Conservation (phyloP, 2,329 filamentous ascomycete genomes). For the Clarireedia monteithiana region DNA sequence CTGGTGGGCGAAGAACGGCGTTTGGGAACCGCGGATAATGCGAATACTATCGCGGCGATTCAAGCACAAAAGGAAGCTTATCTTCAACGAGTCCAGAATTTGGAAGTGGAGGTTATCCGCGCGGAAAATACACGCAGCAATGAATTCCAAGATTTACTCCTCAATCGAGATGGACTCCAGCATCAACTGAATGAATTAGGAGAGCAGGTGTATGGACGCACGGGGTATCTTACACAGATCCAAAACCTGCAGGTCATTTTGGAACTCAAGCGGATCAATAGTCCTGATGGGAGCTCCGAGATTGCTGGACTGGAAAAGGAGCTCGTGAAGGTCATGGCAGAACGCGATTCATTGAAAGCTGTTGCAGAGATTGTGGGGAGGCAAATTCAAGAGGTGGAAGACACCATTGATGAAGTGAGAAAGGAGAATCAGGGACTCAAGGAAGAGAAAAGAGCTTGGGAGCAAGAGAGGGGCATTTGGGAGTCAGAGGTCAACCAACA, state of each 20-base stretch:
- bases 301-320: not conserved
- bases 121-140: not conserved
- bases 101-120: not conserved
- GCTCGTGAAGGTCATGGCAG: not conserved
- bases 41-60: not conserved
- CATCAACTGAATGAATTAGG: not conserved
- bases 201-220: not conserved
- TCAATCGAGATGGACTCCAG: not conserved
- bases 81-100: not conserved
- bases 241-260: constrained; percentile 2
- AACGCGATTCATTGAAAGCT: not conserved
- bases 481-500: not conserved
- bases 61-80: not conserved
- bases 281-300: not conserved
- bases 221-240: not conserved
- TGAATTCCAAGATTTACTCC: not conserved
- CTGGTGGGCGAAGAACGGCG: not conserved
- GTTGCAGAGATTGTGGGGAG: not conserved
- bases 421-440: not conserved
- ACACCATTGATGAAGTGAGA: not conserved
- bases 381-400: not conserved
- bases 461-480: not conserved
- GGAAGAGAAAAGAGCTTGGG: not conserved
- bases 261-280: not conserved
- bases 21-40: not conserved